Percentiles rank a stretch among this genome's conserved stretches.
phyloP scores from a whole-genome alignment of 345 rosid species.

The Citrus sinensis region DVS_A1.0 CM039166.1:5826001-5826500 shows the following conservation, averaged over 20 bases:
- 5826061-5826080: too few relatives aligned
- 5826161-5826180: conserved; percentile 12
- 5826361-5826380: background rate
- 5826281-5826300: background rate
- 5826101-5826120: conserved; percentile 32
- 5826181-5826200: conserved; percentile 19
- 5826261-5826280: background rate
- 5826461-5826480: background rate
- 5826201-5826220: background rate
- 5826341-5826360: background rate
- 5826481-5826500: background rate
- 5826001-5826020: too few relatives aligned
- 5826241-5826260: background rate
- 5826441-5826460: background rate
- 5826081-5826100: conserved; percentile 23
- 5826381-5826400: background rate
- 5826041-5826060: too few relatives aligned
- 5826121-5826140: conserved; percentile 67
- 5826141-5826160: conserved; percentile 92
- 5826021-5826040: too few relatives aligned
- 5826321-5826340: too few relatives aligned
- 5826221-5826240: background rate
- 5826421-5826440: background rate
- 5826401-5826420: background rate
- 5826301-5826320: background rate